Percentiles rank a stretch among this genome's conserved stretches.
Conservation (phyloP, 257 asterid genomes). For the Thymus quinquecostatus region DNA sequence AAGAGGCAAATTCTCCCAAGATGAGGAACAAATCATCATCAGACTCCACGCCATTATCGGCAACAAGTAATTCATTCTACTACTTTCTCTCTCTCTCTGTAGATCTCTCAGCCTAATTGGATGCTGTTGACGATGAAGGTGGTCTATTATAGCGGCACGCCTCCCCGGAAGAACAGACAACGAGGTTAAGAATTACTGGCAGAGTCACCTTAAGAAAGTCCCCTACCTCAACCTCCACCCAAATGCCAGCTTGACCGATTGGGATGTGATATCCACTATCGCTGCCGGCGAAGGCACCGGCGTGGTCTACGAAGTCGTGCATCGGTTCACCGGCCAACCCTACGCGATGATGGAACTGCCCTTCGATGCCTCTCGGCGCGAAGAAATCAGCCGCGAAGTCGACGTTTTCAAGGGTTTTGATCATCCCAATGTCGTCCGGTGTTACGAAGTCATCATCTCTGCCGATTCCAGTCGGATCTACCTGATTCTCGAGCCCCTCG, state of each 20-base stretch:
- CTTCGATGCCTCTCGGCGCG: conserved; percentile 4
- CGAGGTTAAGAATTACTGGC: conserved; percentile 85
- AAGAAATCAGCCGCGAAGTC: conserved; percentile 28
- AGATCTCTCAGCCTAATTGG: not conserved
- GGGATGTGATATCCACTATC: conserved; percentile 14
- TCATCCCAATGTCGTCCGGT: conserved; percentile 34
- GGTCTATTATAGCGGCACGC: conserved; percentile 85
- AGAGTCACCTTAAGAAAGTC: conserved; percentile 68
- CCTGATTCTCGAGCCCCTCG: conserved; percentile 37
- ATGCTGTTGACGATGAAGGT: conserved; percentile 38
- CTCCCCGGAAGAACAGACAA: conserved; percentile 85
- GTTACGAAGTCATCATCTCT: conserved; percentile 7
- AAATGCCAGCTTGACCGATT: conserved; percentile 2
- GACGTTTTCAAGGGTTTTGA: conserved; percentile 24
- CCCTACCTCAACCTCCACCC: too few relatives aligned
- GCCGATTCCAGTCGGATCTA: not conserved
- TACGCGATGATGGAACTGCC: conserved; percentile 26
- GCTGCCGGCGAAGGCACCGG: not conserved
- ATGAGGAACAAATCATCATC: conserved; percentile 80
- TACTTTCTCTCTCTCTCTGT: too few relatives aligned
- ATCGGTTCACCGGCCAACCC: conserved; percentile 24
- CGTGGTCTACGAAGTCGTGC: conserved; percentile 24
- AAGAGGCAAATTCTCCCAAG: conserved; percentile 78
- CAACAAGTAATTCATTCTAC: conserved; percentile 72
- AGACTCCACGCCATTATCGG: conserved; percentile 80